Evolutionary conservation across 805 yeast genomes (phyloP).

Genomic region (Ogataea nakhonphanomensis): DNA sequence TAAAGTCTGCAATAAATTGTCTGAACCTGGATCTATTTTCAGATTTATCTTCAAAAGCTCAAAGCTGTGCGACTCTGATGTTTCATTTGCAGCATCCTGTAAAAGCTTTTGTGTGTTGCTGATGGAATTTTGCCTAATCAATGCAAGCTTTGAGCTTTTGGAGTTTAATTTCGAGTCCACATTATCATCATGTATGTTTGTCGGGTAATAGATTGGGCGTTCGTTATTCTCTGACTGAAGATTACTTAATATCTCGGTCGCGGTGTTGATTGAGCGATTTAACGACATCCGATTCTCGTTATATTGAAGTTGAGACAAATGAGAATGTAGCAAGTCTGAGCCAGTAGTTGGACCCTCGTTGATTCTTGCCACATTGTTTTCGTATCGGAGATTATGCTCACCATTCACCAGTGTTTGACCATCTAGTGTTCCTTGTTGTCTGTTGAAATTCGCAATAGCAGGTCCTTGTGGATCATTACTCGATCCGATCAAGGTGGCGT

Average conservation of each 20-base stretch:
- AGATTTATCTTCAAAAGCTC: constrained; percentile 61
- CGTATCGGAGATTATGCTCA: constrained; percentile 6
- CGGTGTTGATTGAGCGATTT: constrained; percentile 55
- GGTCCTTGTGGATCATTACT: constrained; percentile 13
- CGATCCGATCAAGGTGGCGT: constrained; percentile 23
- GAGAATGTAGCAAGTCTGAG: constrained; percentile 37
- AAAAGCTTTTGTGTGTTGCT: constrained; percentile 13
- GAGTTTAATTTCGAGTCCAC: constrained; percentile 41
- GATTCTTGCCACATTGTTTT: constrained; percentile 14
- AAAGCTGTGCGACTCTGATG: constrained; percentile 40
- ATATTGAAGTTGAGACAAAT: constrained; percentile 71
- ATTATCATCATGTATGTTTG: constrained; percentile 35
- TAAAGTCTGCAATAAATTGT: constrained; percentile 48
- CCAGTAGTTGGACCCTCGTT: constrained; percentile 17
- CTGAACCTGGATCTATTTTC: constrained; percentile 47
- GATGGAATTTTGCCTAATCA: constrained; percentile 41
- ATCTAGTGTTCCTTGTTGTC: constrained; percentile 23
- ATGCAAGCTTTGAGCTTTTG: constrained; percentile 49
- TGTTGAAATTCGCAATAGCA: constrained; percentile 21
- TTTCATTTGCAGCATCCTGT: constrained; percentile 15
- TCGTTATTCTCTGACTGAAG: constrained; percentile 52
- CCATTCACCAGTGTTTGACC: constrained; percentile 30
- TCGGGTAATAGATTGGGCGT: constrained; percentile 64
- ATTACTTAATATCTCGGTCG: constrained; percentile 48
- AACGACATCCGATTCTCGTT: constrained; percentile 67